These are phyloP conservation scores for Phlebopus sp. DNA, from an alignment of 1,284 basidiomycete genomes.

Conservation along the genomic window DNA sequence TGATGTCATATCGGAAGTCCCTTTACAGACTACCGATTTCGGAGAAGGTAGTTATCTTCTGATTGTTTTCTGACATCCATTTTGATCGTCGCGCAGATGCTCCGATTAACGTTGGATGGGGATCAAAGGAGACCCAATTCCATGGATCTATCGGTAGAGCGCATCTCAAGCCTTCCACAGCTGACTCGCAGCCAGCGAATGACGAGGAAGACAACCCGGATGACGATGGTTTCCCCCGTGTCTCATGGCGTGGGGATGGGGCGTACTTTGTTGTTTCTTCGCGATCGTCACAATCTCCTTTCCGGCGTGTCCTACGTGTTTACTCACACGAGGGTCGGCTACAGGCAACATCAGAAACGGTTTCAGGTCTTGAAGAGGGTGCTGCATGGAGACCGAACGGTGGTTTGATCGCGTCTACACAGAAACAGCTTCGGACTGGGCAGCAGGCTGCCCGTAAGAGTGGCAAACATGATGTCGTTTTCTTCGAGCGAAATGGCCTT, in stretches of 20 bases:
- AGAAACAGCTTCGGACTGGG: slow-evolving; percentile 72
- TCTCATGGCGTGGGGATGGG: slow-evolving; percentile 94
- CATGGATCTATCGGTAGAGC: slow-evolving; percentile 94
- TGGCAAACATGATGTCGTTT: slow-evolving; percentile 84
- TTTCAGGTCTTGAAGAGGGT: slow-evolving; percentile 79
- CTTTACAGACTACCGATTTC: slow-evolving; percentile 73
- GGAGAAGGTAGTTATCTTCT: slow-evolving; percentile 65
- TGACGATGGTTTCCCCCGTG: slow-evolving; percentile 71
- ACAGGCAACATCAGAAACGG: slow-evolving; percentile 82
- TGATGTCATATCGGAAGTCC: slow-evolving; percentile 81
- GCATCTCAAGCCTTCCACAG: slow-evolving; percentile 53
- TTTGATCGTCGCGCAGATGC: slow-evolving; percentile 52
- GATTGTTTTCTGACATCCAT: slow-evolving; percentile 5
- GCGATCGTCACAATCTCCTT: slow-evolving; percentile 38
- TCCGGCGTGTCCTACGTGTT: slow-evolving; percentile 65
- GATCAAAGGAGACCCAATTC: slow-evolving; percentile 95
- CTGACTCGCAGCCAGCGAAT: slow-evolving; percentile 20
- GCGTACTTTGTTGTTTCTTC: slow-evolving; percentile 86
- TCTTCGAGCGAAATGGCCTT: slow-evolving; percentile 94
- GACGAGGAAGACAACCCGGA: slow-evolving; percentile 57
- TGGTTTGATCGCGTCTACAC: slow-evolving; percentile 79
- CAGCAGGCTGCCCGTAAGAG: slow-evolving; percentile 66
- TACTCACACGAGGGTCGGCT: slow-evolving; percentile 80
- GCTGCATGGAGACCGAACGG: slow-evolving; percentile 91
- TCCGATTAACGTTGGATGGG: slow-evolving; percentile 97